Evolutionary conservation across 148 eudicot species (phyloP).

Genomic region (Oxyria digyna): DNA sequence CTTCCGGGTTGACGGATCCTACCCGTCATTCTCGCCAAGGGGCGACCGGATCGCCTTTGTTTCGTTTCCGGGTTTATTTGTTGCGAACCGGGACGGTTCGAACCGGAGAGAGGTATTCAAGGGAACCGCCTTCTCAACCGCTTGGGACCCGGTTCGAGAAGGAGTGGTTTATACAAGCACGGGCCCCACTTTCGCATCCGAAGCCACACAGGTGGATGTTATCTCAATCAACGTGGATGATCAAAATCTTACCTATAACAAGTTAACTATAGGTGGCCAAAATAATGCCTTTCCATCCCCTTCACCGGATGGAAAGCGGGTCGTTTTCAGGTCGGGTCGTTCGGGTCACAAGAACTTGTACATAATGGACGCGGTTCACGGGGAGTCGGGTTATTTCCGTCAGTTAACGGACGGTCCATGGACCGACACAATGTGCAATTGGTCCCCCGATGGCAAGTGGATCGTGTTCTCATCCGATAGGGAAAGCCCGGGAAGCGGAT

Average conservation of each 20-base stretch:
- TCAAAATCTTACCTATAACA: conserved; percentile 21
- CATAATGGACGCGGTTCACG: conserved; percentile 69
- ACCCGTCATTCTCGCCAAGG: conserved; percentile 69
- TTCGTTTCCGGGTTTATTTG: conserved; percentile 37
- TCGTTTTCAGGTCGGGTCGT: conserved; percentile 78
- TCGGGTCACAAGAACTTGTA: conserved; percentile 74
- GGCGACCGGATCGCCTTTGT: conserved; percentile 65
- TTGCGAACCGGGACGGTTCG: conserved; percentile 57
- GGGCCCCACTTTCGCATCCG: conserved; percentile 62
- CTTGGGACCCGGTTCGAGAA: conserved; percentile 63
- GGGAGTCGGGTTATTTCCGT: conserved; percentile 40
- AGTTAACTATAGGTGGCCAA: conserved; percentile 48
- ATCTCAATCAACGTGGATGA: conserved; percentile 46
- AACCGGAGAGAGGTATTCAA: conserved; percentile 27
- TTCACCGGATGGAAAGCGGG: conserved; percentile 85
- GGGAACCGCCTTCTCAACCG: conserved; percentile 39
- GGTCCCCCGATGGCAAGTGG: conserved; percentile 93
- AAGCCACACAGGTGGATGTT: conserved; percentile 54
- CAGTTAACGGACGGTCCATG: conserved; percentile 69
- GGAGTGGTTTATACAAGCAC: conserved; percentile 67
- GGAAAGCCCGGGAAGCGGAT: conserved; percentile 53
- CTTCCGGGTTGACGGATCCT: conserved; percentile 66
- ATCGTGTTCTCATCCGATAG: conserved; percentile 70
- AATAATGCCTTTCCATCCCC: conserved; percentile 87
- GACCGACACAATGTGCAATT: conserved; percentile 81